A percentile compares a stretch with the other conserved stretches of the same genome.
Conservation (phyloP, 176 grass and related monocot species). For the Aechmea fasciata region DNA sequence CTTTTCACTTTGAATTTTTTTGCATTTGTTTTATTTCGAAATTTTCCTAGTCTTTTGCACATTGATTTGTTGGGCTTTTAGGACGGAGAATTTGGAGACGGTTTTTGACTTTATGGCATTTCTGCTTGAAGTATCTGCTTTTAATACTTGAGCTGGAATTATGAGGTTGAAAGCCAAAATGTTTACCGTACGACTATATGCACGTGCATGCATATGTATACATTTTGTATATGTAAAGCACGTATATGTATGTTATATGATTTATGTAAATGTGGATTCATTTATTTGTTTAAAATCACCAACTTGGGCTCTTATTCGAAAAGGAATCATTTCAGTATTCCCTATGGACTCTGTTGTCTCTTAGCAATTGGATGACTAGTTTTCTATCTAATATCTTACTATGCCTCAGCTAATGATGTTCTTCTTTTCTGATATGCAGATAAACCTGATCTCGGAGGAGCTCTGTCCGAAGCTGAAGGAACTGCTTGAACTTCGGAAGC, state of each 20-base stretch:
- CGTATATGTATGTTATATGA: too few relatives aligned
- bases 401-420: conserved; percentile 13
- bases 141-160: too few relatives aligned
- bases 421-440: conserved; percentile 33
- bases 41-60: background rate
- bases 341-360: background rate
- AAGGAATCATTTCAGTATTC: background rate
- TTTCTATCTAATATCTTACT: background rate
- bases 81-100: too few relatives aligned
- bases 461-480: conserved; percentile 79
- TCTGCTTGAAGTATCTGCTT: too few relatives aligned
- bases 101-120: too few relatives aligned
- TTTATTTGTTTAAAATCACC: too few relatives aligned
- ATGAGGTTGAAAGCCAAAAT: too few relatives aligned
- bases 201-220: background rate
- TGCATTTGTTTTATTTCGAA: conserved; percentile 10
- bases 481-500: conserved; percentile 67
- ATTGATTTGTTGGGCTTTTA: too few relatives aligned
- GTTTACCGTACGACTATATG: too few relatives aligned
- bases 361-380: background rate
- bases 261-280: too few relatives aligned
- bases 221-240: background rate
- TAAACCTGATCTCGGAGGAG: conserved; percentile 80
- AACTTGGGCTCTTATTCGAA: background rate
- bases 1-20: background rate